Evolutionary conservation across 1,139 yeast genomes (phyloP).

Genomic region (Candida neerlandica): DNA sequence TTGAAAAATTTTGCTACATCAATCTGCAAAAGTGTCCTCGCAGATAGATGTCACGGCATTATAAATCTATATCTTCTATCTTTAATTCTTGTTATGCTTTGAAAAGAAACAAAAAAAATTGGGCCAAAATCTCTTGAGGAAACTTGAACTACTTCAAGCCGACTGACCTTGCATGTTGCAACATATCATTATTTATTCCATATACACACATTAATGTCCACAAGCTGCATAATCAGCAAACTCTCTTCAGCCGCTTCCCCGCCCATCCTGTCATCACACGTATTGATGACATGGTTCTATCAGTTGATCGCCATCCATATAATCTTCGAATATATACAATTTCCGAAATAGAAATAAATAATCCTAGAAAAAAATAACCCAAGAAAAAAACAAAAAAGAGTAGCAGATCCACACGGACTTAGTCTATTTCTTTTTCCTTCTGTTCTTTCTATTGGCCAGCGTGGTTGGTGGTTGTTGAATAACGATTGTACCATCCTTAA

Average conservation of each 20-base stretch:
- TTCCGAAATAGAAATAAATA: too few species aligned
- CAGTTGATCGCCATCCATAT: too few species aligned
- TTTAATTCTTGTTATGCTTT: constrained; percentile 4
- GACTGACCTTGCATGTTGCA: neutral
- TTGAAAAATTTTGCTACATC: constrained; percentile 1
- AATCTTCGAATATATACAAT: too few species aligned
- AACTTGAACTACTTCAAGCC: constrained; percentile 1
- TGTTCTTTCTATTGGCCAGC: constrained; percentile 21
- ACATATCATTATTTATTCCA: constrained; percentile 3
- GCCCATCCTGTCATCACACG: neutral
- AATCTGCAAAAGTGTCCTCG: neutral
- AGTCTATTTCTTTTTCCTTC: constrained; percentile 20
- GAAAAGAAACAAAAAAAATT: neutral
- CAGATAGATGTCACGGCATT: neutral
- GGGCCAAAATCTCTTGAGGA: constrained; percentile 2
- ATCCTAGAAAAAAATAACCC: too few species aligned
- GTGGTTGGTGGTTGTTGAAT: constrained; percentile 28
- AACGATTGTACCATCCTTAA: constrained; percentile 69
- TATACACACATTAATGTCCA: neutral
- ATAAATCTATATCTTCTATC: constrained; percentile 4
- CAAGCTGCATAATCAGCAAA: too few species aligned
- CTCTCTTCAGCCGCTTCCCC: neutral
- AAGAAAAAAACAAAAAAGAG: too few species aligned
- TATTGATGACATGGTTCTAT: too few species aligned
- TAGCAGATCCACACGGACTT: neutral